Percentiles rank a stretch among this genome's conserved stretches.
phyloP scores from a whole-genome alignment of 768 basidiomycete species.

The Agrocybe pediades region DNA sequence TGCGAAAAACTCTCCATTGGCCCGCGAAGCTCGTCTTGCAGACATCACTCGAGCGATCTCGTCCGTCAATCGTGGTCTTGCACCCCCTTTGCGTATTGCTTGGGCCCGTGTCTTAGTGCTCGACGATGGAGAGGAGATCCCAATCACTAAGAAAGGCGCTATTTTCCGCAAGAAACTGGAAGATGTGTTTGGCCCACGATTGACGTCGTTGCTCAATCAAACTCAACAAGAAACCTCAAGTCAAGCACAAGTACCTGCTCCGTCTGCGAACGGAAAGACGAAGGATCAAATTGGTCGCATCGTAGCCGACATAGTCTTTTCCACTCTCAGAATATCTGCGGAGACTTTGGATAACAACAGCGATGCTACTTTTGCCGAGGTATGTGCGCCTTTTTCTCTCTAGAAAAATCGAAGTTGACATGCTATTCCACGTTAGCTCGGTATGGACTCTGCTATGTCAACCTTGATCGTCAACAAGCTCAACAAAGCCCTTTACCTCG shows the following conservation, averaged over 20 bases:
- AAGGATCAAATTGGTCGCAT: slow-evolving; percentile 22
- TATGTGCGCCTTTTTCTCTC: slow-evolving; percentile 5
- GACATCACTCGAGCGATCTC: slow-evolving; percentile 30
- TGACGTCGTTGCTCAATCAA: slow-evolving; percentile 18
- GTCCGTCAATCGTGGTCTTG: slow-evolving; percentile 28
- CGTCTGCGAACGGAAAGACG: slow-evolving; percentile 12
- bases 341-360: slow-evolving; percentile 26
- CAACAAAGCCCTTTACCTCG: slow-evolving; percentile 17
- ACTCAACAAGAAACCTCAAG: slow-evolving; percentile 13
- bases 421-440: slow-evolving; percentile 23
- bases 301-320: slow-evolving; percentile 24
- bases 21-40: slow-evolving; percentile 11
- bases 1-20: slow-evolving; percentile 2
- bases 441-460: slow-evolving; percentile 37
- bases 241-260: slow-evolving; percentile 6
- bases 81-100: slow-evolving; percentile 33
- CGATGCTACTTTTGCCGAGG: slow-evolving; percentile 34
- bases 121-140: slow-evolving; percentile 25
- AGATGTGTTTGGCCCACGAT: slow-evolving; percentile 26
- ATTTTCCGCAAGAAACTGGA: slow-evolving; percentile 36
- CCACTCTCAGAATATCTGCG: slow-evolving; percentile 23
- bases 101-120: slow-evolving; percentile 34
- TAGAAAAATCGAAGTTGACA: not conserved
- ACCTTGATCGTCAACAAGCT: slow-evolving; percentile 23
- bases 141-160: slow-evolving; percentile 31